Conservation (phyloP, 2,329 filamentous ascomycete genomes). For the Aspergillus cejpii region DNA sequence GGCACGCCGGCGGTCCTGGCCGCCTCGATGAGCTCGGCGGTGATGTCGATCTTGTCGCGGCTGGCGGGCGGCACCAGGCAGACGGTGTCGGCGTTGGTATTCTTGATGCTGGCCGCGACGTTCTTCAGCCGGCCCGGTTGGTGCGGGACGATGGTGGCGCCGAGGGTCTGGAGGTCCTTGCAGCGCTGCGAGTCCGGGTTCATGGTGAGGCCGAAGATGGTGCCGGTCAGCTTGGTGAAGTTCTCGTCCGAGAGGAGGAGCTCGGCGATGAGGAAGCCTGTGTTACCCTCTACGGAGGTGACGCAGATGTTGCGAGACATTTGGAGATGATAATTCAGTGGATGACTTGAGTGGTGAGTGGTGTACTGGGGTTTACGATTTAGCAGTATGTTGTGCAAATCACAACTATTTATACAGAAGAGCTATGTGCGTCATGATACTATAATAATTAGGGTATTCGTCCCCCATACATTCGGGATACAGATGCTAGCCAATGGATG, state of each 20-base stretch:
- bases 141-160: slow-evolving; percentile 41
- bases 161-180: slow-evolving; percentile 40
- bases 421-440: neutral
- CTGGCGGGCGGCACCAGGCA: slow-evolving; percentile 47
- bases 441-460: neutral
- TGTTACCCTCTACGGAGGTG: slow-evolving; percentile 47
- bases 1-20: slow-evolving; percentile 42
- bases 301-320: slow-evolving; percentile 48
- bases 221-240: slow-evolving; percentile 41
- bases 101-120: slow-evolving; percentile 38
- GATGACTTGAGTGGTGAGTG: too few relatives aligned
- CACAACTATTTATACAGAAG: neutral
- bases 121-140: slow-evolving; percentile 37
- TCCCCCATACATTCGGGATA: neutral
- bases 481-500: neutral
- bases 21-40: slow-evolving; percentile 42
- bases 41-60: slow-evolving; percentile 44
- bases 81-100: slow-evolving; percentile 44
- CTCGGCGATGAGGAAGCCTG: slow-evolving; percentile 48
- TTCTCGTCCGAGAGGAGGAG: slow-evolving; percentile 41
- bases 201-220: slow-evolving; percentile 40
- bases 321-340: too few relatives aligned
- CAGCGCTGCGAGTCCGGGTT: slow-evolving; percentile 35
- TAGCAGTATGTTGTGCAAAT: too few relatives aligned
- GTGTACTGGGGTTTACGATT: too few relatives aligned